Percentiles rank a stretch among this genome's conserved stretches.
Evolutionary conservation across 306 rosid species (phyloP).

Genomic region (Quercus mongolica): DNA sequence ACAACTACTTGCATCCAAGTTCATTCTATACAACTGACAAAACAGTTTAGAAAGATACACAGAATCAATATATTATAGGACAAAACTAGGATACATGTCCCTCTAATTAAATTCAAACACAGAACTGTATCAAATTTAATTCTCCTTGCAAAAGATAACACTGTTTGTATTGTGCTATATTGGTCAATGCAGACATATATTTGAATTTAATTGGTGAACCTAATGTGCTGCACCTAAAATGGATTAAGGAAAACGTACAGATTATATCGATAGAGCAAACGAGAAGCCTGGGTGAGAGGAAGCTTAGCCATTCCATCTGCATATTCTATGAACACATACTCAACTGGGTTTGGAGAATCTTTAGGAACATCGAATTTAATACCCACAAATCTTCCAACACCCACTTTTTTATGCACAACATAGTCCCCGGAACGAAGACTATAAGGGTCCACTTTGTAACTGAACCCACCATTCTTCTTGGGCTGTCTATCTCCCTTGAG

Average conservation of each 20-base stretch:
- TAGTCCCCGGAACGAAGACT: constrained; percentile 85
- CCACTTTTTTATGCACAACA: constrained; percentile 94
- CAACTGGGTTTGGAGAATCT: constrained; percentile 45
- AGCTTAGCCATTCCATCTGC: constrained; percentile 98
- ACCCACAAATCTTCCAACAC: constrained; percentile 84
- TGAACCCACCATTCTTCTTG: constrained; percentile 19
- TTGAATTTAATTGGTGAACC: too few relatives aligned
- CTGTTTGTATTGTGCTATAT: too few relatives aligned
- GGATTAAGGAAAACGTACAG: constrained; percentile 48
- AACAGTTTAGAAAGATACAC: neutral
- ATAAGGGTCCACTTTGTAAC: constrained; percentile 79
- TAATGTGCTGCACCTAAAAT: too few relatives aligned
- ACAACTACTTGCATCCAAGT: neutral
- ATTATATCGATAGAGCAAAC: constrained; percentile 82
- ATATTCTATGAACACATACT: constrained; percentile 88
- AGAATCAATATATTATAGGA: neutral
- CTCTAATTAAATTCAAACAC: too few relatives aligned
- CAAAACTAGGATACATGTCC: too few relatives aligned
- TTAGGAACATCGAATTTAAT: constrained; percentile 65
- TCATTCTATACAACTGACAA: neutral
- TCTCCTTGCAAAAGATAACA: too few relatives aligned
- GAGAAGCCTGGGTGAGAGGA: constrained; percentile 83
- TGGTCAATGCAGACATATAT: too few relatives aligned
- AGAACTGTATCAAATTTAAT: too few relatives aligned
- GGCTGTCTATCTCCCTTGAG: constrained; percentile 50